Conservation (phyloP, 179 eudicot genomes). For the Beta lomatogona region DNA sequence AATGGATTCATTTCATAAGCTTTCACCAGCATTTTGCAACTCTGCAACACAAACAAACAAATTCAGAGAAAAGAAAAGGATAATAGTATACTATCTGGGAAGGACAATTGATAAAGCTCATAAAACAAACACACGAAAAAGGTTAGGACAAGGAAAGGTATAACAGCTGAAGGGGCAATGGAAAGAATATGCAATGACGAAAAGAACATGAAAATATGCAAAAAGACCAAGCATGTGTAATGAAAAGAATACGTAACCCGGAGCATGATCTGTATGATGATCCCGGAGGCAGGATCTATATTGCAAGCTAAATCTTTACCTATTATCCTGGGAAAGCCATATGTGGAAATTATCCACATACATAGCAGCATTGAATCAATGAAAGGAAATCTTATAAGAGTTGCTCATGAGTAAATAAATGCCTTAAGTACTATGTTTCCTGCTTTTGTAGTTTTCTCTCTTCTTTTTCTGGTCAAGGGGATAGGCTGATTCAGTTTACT, state of each 20-base stretch:
- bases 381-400: not conserved
- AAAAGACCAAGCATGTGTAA: too few relatives aligned
- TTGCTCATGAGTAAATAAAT: not conserved
- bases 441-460: not conserved
- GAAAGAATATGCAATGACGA: too few relatives aligned
- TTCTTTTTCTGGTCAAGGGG: not conserved
- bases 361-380: not conserved
- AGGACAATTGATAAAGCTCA: not conserved
- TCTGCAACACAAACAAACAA: slow-evolving; percentile 46
- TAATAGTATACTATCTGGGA: not conserved
- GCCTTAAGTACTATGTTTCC: not conserved
- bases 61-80: not conserved
- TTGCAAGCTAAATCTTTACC: too few relatives aligned
- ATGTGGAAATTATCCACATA: not conserved
- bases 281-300: not conserved
- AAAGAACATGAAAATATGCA: too few relatives aligned
- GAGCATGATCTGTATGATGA: too few relatives aligned
- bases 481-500: not conserved
- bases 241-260: too few relatives aligned
- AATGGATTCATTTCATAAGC: slow-evolving; percentile 89
- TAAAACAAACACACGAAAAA: not conserved
- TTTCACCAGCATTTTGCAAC: slow-evolving; percentile 61
- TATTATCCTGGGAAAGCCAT: too few relatives aligned
- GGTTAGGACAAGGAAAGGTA: not conserved
- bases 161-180: not conserved